Conservation (phyloP, 805 yeast species). For the Pichia phayaonensis region DNA sequence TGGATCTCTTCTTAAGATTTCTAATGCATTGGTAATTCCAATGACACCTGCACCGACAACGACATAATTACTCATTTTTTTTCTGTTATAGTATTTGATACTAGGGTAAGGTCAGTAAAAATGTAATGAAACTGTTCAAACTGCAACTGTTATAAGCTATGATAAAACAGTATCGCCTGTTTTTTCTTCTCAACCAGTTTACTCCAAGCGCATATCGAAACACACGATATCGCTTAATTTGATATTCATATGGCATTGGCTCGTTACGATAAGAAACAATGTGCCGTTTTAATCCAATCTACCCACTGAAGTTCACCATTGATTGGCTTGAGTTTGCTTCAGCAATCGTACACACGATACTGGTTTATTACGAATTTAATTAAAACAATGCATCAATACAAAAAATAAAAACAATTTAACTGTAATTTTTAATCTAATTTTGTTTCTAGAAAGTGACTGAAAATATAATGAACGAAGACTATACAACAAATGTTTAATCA, state of each 20-base stretch:
- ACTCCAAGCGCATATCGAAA: no score
- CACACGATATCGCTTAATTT: no score
- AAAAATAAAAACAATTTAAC: not conserved
- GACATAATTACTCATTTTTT: conserved; percentile 16
- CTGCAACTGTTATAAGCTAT: no score
- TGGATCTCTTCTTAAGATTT: conserved; percentile 28
- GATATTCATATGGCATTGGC: no score
- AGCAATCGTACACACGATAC: no score
- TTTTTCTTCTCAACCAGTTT: no score
- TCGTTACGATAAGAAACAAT: no score
- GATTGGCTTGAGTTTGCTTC: no score
- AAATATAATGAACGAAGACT: not conserved
- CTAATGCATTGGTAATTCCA: conserved; percentile 45
- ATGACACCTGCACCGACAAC: conserved; percentile 43
- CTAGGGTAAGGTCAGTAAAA: not conserved
- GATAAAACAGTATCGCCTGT: no score
- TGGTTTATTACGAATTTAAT: no score
- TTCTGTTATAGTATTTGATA: not conserved
- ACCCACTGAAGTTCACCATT: no score
- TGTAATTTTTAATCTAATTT: not conserved
- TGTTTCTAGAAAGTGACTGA: not conserved
- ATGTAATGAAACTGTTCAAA: not conserved
- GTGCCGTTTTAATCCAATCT: no score
- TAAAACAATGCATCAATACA: not conserved
- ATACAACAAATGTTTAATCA: not conserved